These are phyloP conservation scores for Sarcodon aspratus DNA, from an alignment of 768 basidiomycete species.

Conservation along the genomic window DNA sequence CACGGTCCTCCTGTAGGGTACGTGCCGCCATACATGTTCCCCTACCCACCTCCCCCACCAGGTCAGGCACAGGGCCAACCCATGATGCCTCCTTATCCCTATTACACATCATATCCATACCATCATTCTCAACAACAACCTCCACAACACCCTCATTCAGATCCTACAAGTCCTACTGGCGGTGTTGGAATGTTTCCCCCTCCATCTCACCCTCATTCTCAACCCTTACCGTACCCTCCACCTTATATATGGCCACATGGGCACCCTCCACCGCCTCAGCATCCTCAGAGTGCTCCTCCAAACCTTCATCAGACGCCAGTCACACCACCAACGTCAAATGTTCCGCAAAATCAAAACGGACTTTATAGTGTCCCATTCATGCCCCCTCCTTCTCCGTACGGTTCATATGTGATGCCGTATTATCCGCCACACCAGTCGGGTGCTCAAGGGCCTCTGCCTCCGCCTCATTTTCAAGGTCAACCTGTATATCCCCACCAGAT, in stretches of 20 bases:
- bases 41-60: constrained; percentile 17
- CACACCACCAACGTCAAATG: constrained; percentile 15
- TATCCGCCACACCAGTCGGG: constrained; percentile 19
- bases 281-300: constrained; percentile 17
- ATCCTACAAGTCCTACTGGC: constrained; percentile 17
- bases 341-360: constrained; percentile 21
- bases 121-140: constrained; percentile 36
- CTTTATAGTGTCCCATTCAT: neutral
- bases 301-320: constrained; percentile 21
- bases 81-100: constrained; percentile 12
- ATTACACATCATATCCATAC: constrained; percentile 40
- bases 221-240: constrained; percentile 10
- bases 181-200: constrained; percentile 20
- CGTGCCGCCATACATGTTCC: constrained; percentile 16
- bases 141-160: constrained; percentile 30
- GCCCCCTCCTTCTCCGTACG: constrained; percentile 15
- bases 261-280: constrained; percentile 10
- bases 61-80: constrained; percentile 21
- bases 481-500: constrained; percentile 5
- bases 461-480: constrained; percentile 8
- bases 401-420: constrained; percentile 24
- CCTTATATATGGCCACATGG: constrained; percentile 21
- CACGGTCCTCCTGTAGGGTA: constrained; percentile 16
- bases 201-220: constrained; percentile 12
- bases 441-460: neutral